These are phyloP conservation scores for Paramecium bursaria DNA, from an alignment of 73 alveolate species.

Conservation along the genomic window DNA sequence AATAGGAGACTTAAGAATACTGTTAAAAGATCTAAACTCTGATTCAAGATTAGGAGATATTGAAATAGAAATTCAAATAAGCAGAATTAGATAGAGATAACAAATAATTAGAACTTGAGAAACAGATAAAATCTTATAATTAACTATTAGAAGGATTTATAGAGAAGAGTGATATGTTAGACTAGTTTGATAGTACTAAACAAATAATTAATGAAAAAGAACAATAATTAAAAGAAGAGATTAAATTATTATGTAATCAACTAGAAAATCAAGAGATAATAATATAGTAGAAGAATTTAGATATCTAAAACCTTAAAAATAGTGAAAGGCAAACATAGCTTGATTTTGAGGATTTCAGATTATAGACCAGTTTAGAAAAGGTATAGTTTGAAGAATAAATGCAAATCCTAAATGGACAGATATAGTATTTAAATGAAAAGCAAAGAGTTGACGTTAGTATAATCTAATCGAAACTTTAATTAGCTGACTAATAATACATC, in stretches of 20 bases:
- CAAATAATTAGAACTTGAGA: conserved; percentile 41
- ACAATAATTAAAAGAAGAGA: background rate
- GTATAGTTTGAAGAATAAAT: background rate
- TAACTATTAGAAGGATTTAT: conserved; percentile 23
- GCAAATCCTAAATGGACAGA: conserved; percentile 11
- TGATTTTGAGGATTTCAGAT: conserved; percentile 20
- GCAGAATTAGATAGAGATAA: conserved; percentile 40
- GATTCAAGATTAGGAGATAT: background rate
- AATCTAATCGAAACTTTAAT: background rate
- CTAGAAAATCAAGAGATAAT: conserved; percentile 24
- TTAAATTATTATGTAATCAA: background rate
- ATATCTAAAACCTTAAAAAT: background rate
- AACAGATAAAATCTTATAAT: conserved; percentile 2
- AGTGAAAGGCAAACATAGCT: background rate
- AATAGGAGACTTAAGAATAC: conserved; percentile 2
- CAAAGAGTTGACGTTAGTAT: conserved; percentile 8
- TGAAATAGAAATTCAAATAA: background rate
- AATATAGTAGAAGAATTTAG: conserved; percentile 20
- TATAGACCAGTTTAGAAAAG: background rate
- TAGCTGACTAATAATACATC: conserved; percentile 8
- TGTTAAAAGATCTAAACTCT: background rate
- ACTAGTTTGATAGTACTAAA: background rate
- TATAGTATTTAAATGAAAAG: conserved; percentile 29
- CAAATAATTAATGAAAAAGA: background rate
- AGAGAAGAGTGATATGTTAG: background rate